These are phyloP conservation scores for Cylindrodendrum hubeiense DNA, from an alignment of 2,329 filamentous ascomycete genomes.

Conservation along the genomic window DNA sequence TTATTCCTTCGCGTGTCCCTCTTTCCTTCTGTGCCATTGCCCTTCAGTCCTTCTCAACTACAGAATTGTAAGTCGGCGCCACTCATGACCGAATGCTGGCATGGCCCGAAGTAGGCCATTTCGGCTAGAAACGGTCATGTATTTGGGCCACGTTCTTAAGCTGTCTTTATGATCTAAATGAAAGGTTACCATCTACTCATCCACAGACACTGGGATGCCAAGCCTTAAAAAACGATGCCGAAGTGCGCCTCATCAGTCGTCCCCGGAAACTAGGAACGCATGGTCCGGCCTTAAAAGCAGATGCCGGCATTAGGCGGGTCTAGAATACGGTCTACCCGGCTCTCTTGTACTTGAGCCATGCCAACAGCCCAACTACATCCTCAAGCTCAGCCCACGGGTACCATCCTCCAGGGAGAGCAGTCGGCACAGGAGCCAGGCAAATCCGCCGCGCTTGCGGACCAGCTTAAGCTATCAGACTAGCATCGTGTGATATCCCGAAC, in stretches of 20 bases:
- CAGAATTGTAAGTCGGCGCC: neutral
- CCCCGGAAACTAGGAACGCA: neutral
- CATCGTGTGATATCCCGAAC: neutral
- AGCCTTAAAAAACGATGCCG: neutral
- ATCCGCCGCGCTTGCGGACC: neutral
- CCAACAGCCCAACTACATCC: neutral
- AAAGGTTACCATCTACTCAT: neutral
- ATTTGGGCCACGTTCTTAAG: neutral
- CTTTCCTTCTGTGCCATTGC: neutral
- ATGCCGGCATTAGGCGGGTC: neutral
- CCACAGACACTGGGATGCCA: neutral
- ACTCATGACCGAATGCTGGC: neutral
- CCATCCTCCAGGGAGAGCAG: neutral
- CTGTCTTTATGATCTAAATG: neutral
- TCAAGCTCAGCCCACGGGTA: neutral
- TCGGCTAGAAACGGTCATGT: neutral
- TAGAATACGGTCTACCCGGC: neutral
- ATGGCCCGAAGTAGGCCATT: neutral
- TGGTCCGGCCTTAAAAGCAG: neutral
- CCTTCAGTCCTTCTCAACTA: neutral
- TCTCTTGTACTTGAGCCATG: neutral
- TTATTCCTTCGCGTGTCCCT: neutral
- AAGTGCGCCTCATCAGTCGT: neutral
- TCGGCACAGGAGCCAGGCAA: neutral
- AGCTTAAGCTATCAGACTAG: neutral